Evolutionary conservation across 1,284 basidiomycete species (phyloP), one percentile per base, ranked within the genome.

Genomic region (Vanrija pseudolonga): DNA sequence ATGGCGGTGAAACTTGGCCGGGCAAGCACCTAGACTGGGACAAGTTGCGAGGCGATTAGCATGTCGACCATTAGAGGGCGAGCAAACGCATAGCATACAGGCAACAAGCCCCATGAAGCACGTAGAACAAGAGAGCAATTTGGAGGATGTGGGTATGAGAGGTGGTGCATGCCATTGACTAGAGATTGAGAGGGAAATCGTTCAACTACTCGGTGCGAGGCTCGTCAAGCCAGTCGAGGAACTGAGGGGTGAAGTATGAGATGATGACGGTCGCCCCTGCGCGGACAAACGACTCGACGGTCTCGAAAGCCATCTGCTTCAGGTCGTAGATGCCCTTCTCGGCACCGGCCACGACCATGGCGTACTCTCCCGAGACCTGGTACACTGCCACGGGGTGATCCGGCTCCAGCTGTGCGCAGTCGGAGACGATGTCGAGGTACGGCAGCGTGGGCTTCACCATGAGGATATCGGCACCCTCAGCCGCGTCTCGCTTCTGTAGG

Each of bases 401-500:
- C 0, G 85, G 84, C 1, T 89, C 87, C 41, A 97, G 80, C 61
- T 86, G 77, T 1, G 88, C 84, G 20, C 92, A 92, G 68, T 97
- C 92, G 36, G 88, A 82, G 57, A 99, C 87, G 72, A 98, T 87
- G 77, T 99, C 96, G 47, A 98, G 88, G 79, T 98, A 98, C 0
- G 94, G 94, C 55, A 98, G 77, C 0, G 90, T 84, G 11, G 96
- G 96, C 74, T 99, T 99, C 71, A 99, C 92, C 95, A 99, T 98
- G 71, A 99, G 85, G 65, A 98, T 90, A 73, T 99, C 96, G 17
- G 96, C 96, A 20, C 96, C 96, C 78, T 99, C 95, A n/a, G 72
- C 78, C 0, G 85, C 82, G 72, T 99, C 96, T 43, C 93, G 88
- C 80, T 84, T 78, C 92, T 96, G 71, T 45, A 3, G 32, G 11